Evolutionary conservation across 2,329 filamentous ascomycete genomes (phyloP).

Genomic region (Hypomyces rosellus): DNA sequence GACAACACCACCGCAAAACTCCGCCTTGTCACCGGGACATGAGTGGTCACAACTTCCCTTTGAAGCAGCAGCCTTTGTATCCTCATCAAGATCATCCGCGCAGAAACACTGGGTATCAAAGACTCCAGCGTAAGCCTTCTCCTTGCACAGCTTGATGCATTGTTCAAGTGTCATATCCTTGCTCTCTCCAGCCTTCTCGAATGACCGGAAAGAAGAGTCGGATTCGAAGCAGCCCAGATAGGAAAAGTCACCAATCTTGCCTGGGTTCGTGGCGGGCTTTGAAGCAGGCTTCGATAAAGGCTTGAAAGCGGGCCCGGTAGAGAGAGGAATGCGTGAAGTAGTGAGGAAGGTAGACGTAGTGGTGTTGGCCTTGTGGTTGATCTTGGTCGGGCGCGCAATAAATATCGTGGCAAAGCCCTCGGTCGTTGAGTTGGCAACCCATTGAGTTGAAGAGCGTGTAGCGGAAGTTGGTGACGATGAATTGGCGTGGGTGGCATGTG

Average conservation of each 20-base stretch:
- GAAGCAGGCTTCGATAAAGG: conserved; percentile 10
- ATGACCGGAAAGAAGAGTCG: conserved; percentile 28
- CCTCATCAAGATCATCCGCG: conserved; percentile 33
- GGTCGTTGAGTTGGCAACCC: too few relatives aligned
- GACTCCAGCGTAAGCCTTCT: conserved; percentile 33
- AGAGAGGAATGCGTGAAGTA: conserved; percentile 5
- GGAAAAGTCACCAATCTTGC: conserved; percentile 25
- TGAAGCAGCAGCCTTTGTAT: conserved; percentile 29
- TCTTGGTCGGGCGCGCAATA: neutral
- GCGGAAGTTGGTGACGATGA: too few relatives aligned
- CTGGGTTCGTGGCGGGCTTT: conserved; percentile 23
- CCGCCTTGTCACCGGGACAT: conserved; percentile 35
- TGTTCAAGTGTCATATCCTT: conserved; percentile 33
- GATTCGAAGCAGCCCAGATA: conserved; percentile 40
- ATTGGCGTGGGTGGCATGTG: too few relatives aligned
- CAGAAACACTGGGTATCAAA: conserved; percentile 40
- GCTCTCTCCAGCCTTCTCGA: conserved; percentile 23
- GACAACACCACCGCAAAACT: conserved; percentile 38
- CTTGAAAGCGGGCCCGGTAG: conserved; percentile 3
- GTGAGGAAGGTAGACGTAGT: too few relatives aligned
- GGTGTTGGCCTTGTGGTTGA: too few relatives aligned
- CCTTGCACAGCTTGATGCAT: conserved; percentile 33
- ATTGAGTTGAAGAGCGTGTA: too few relatives aligned
- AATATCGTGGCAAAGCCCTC: neutral
- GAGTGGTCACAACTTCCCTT: conserved; percentile 28